Base-by-base conservation (phyloP, 2,329 filamentous ascomycete genomes). In the Aspergillus proliferans region DNA sequence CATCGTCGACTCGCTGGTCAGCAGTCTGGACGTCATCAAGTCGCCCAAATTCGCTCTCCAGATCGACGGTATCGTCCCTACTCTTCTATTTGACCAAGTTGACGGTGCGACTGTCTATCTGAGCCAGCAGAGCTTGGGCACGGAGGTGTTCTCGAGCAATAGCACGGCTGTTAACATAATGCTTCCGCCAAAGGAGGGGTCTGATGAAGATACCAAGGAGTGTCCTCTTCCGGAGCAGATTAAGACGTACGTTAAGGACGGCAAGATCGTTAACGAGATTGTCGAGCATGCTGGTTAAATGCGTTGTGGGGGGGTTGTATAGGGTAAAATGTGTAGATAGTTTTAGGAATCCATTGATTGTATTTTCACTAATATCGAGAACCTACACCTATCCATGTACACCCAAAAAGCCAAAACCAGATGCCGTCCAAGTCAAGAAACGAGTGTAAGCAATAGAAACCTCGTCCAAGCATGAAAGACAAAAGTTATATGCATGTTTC, bases 21-120 rank as follows among this genome's bases (percentile, higher is more conserved):
- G 88, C 44, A 89, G 87, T 28, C 83, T 98, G 49, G 93, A 98
- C 64, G 87, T 95, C 21, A 93, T 98, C 76, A 97, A 97, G 74
- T 92, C 87, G 43, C 82, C 87, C 59, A 95, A 93, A 69, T 95
- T 98, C 66, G 91, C 90, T 12, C 76, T 97, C n/a, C 90, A 96
- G 71, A 87, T 98, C 46, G 74, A 94, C 48, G 91, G 91, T 46
- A 81, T 81, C 3, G 80, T 95, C 12, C 93, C 93, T 1, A 95
- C 92, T 2, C 80, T 97, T 50, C 76, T 96, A 65, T 77, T 98
- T 50, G 93, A 98, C 68, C 90, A 96, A 71, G 86, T 97, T 49
- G 93, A 98, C 64, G 85, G 90, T 49, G 92, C 89, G 0, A 84
- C 86, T 52, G 75, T 98, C 53, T 98, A 95, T 69, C 82, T 98